Percentiles rank a stretch among this genome's conserved stretches.
Conservation (phyloP, 2,329 filamentous ascomycete genomes). For the Cercospora sp. region DNA sequence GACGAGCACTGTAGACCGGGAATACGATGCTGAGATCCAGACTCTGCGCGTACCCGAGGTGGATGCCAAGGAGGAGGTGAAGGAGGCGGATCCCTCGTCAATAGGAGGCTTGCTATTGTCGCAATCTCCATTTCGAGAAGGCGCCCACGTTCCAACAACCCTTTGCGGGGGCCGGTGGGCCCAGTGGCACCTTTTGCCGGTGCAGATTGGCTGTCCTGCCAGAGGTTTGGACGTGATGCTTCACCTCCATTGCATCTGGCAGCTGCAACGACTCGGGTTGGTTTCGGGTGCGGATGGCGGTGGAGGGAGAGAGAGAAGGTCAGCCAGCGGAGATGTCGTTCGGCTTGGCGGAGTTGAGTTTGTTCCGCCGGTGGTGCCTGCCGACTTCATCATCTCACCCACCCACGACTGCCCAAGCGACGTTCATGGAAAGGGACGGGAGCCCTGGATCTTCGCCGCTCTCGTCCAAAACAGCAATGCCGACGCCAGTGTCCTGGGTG, state of each 20-base stretch:
- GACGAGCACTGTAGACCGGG: background rate
- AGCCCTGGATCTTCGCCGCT: background rate
- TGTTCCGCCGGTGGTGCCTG: background rate
- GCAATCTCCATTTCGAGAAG: background rate
- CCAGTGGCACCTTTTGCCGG: background rate
- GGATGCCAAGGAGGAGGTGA: background rate
- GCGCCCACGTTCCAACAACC: background rate
- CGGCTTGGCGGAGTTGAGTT: background rate
- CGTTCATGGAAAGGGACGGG: background rate
- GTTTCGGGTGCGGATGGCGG: background rate
- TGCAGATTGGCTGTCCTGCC: background rate
- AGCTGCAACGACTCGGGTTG: background rate
- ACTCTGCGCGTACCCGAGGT: background rate
- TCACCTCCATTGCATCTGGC: background rate
- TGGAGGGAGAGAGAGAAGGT: background rate
- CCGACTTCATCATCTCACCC: background rate
- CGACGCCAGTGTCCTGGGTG: background rate
- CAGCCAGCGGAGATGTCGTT: background rate
- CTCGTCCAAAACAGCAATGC: background rate
- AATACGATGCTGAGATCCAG: background rate
- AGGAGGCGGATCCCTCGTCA: background rate
- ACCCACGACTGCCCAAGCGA: background rate
- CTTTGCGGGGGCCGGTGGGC: background rate
- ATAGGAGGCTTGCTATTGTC: background rate
- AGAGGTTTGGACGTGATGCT: background rate